phyloP scores from a whole-genome alignment of 768 basidiomycete genomes.

The Boletus eberwhitei region DNA sequence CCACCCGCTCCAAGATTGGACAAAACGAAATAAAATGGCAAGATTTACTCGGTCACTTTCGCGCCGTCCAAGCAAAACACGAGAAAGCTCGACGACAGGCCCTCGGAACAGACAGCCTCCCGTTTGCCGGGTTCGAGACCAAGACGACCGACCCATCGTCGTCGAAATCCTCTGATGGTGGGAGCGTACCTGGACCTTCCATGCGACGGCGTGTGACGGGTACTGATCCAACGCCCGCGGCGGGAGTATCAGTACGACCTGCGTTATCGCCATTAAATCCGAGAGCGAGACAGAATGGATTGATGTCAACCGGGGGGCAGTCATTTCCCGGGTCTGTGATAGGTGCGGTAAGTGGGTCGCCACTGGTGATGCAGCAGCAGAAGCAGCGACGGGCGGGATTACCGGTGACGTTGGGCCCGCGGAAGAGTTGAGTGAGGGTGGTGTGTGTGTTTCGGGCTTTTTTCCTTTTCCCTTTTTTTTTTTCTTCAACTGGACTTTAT shows the following conservation, averaged over 20 bases:
- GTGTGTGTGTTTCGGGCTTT: no score
- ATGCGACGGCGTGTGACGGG: constrained; percentile 66
- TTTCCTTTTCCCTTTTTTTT: no score
- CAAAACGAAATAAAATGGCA: constrained; percentile 97
- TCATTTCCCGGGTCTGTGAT: constrained; percentile 24
- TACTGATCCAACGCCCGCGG: constrained; percentile 34
- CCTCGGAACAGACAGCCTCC: constrained; percentile 57
- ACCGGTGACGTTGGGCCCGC: constrained; percentile 39
- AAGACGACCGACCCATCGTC: constrained; percentile 23
- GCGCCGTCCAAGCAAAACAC: constrained; percentile 82
- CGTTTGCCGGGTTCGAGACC: constrained; percentile 45
- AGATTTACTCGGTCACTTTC: constrained; percentile 90
- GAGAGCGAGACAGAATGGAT: constrained; percentile 49
- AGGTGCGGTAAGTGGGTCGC: constrained; percentile 5
- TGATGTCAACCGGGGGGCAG: constrained; percentile 35
- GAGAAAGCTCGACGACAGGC: constrained; percentile 86
- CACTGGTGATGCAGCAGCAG: constrained; percentile 34
- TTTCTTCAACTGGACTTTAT: background rate
- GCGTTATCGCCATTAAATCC: constrained; percentile 75
- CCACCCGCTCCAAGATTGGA: constrained; percentile 71
- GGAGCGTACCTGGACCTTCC: constrained; percentile 36
- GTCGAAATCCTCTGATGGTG: constrained; percentile 6
- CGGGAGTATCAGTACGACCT: constrained; percentile 29
- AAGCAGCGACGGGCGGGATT: constrained; percentile 38
- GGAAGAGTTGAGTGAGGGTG: constrained; percentile 12